These are phyloP conservation scores for Mortierella alpina DNA, from an alignment of 192 early-diverging fungal species.

Conservation along the genomic window DNA sequence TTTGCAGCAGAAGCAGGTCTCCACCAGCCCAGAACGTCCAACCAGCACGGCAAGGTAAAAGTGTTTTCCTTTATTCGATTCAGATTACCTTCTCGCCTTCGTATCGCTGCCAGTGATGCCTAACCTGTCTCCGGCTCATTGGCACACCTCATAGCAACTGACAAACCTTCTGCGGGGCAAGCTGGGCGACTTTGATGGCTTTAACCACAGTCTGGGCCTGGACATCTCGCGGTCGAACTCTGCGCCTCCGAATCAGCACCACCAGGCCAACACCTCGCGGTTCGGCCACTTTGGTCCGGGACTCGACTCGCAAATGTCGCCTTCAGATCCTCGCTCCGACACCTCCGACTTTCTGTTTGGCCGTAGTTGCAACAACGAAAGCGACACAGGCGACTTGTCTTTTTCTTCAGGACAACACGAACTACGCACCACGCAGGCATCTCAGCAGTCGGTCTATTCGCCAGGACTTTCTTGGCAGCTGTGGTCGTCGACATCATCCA, in stretches of 20 bases:
- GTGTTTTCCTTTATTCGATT: too few relatives aligned
- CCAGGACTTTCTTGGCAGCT: conserved; percentile 26
- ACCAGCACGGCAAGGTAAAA: conserved; percentile 28
- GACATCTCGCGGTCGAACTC: conserved; percentile 72
- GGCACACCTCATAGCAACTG: conserved; percentile 24
- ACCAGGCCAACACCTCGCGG: conserved; percentile 47
- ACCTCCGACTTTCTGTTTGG: conserved; percentile 9
- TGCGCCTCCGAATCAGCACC: conserved; percentile 79
- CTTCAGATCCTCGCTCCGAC: conserved; percentile 62
- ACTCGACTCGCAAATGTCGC: conserved; percentile 35
- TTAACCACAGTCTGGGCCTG: conserved; percentile 21
- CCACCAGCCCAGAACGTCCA: conserved; percentile 17
- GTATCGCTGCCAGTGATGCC: background rate
- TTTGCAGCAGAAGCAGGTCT: background rate
- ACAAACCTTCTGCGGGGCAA: conserved; percentile 63
- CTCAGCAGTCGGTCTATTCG: conserved; percentile 15
- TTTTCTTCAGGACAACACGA: background rate
- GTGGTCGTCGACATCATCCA: conserved; percentile 15
- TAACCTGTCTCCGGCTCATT: background rate
- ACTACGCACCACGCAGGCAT: conserved; percentile 2
- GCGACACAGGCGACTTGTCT: background rate
- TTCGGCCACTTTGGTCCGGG: conserved; percentile 41
- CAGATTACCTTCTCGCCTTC: too few relatives aligned
- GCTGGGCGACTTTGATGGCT: conserved; percentile 56
- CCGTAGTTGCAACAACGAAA: background rate